These are phyloP conservation scores for Suillus weaverae DNA, from an alignment of 768 basidiomycete genomes.

Conservation along the genomic window DNA sequence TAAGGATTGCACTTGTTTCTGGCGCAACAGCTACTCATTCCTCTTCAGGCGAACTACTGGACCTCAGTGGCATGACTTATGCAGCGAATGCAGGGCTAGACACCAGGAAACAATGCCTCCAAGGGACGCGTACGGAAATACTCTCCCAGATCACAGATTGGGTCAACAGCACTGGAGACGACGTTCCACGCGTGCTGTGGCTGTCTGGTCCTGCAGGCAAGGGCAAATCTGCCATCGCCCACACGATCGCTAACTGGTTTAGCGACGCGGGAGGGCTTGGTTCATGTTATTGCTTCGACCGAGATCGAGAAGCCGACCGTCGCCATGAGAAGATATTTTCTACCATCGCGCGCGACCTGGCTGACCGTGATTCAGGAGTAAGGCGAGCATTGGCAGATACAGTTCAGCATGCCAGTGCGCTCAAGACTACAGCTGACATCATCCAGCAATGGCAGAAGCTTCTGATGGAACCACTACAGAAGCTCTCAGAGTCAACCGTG, in stretches of 20 bases:
- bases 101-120: no score
- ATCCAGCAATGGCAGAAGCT: constrained; percentile 17
- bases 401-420: neutral
- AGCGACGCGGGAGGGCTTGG: neutral
- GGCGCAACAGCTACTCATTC: no score
- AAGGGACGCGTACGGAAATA: no score
- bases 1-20: no score
- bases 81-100: no score
- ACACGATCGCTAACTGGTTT: constrained; percentile 16
- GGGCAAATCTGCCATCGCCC: neutral
- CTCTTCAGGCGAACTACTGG: no score
- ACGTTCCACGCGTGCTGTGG: no score
- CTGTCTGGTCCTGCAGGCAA: no score
- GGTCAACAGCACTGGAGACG: no score
- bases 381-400: neutral
- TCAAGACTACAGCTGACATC: neutral
- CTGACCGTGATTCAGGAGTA: neutral
- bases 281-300: constrained; percentile 1
- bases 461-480: constrained; percentile 12
- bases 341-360: constrained; percentile 10
- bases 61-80: no score
- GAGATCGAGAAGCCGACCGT: constrained; percentile 7
- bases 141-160: no score
- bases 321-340: constrained; percentile 13
- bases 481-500: constrained; percentile 6